Evolutionary conservation across 441 rosid species (phyloP).

Genomic region (Erodium chrysanthum): DNA sequence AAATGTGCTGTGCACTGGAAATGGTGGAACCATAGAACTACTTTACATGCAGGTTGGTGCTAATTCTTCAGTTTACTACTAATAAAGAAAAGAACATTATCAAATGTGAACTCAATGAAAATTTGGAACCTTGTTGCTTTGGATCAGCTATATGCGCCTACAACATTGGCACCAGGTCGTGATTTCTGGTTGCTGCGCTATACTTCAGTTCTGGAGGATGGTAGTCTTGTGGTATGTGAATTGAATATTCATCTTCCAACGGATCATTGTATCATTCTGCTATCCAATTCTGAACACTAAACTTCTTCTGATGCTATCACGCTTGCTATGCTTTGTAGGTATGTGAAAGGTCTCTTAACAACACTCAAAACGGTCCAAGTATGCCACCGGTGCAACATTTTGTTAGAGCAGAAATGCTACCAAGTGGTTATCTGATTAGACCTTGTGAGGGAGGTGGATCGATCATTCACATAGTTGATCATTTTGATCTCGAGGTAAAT

Average conservation of each 20-base stretch:
- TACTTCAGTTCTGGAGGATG: slow-evolving; percentile 77
- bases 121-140: too few relatives aligned
- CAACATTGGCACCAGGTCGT: slow-evolving; percentile 91
- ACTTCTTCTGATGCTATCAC: background rate
- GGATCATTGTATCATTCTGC: too few relatives aligned
- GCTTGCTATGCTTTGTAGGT: slow-evolving; percentile 28
- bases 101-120: too few relatives aligned
- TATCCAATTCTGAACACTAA: too few relatives aligned
- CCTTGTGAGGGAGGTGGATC: slow-evolving; percentile 99
- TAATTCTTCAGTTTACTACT: too few relatives aligned
- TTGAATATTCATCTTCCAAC: background rate
- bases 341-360: slow-evolving; percentile 94
- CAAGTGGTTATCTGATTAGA: slow-evolving; percentile 87
- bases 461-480: slow-evolving; percentile 91
- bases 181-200: slow-evolving; percentile 97
- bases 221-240: slow-evolving; percentile 83
- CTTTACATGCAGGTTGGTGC: slow-evolving; percentile 50
- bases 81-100: too few relatives aligned
- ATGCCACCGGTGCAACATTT: slow-evolving; percentile 69
- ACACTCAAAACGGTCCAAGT: slow-evolving; percentile 81
- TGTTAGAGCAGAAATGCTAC: slow-evolving; percentile 91
- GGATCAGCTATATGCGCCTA: slow-evolving; percentile 60
- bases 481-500: slow-evolving; percentile 76
- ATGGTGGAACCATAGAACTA: slow-evolving; percentile 90
- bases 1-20: slow-evolving; percentile 88